phyloP scores from a whole-genome alignment of 805 yeast genomes.

The Kodamaea kakaduensis region DNA sequence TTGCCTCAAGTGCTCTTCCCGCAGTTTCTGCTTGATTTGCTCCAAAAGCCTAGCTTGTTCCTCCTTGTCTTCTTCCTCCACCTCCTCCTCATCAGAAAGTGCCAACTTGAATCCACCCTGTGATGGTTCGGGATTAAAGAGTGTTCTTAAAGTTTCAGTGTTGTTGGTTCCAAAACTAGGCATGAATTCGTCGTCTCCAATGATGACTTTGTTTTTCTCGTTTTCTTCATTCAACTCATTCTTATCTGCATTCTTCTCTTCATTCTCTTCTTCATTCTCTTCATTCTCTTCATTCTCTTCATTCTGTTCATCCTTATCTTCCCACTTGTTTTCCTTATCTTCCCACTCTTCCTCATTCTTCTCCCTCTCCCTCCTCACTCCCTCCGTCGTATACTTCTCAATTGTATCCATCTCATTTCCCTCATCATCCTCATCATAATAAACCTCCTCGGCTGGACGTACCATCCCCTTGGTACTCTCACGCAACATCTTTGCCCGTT shows the following conservation, averaged over 20 bases:
- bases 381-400: slow-evolving; percentile 25
- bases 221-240: slow-evolving; percentile 5
- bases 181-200: slow-evolving; percentile 36
- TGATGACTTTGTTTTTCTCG: slow-evolving; percentile 11
- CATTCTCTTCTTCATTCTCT: slow-evolving; percentile 9
- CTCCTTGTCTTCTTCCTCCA: slow-evolving; percentile 15
- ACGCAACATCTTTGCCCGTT: background rate
- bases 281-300: slow-evolving; percentile 6
- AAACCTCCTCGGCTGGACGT: slow-evolving; percentile 26
- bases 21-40: slow-evolving; percentile 29
- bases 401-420: slow-evolving; percentile 39
- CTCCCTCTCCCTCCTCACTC: slow-evolving; percentile 21
- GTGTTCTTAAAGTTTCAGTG: slow-evolving; percentile 60
- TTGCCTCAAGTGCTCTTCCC: slow-evolving; percentile 25
- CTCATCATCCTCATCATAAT: slow-evolving; percentile 38
- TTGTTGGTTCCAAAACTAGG: slow-evolving; percentile 49
- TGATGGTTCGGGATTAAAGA: slow-evolving; percentile 41
- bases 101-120: slow-evolving; percentile 39
- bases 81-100: slow-evolving; percentile 47
- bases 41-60: slow-evolving; percentile 25
- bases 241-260: background rate
- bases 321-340: background rate
- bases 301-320: slow-evolving; percentile 1
- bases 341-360: slow-evolving; percentile 9
- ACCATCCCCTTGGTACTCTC: slow-evolving; percentile 10